Evolutionary conservation across 2,329 filamentous ascomycete species (phyloP), one percentile per base, ranked within the genome.

Genomic region (Trichoderma brevicompactum): DNA sequence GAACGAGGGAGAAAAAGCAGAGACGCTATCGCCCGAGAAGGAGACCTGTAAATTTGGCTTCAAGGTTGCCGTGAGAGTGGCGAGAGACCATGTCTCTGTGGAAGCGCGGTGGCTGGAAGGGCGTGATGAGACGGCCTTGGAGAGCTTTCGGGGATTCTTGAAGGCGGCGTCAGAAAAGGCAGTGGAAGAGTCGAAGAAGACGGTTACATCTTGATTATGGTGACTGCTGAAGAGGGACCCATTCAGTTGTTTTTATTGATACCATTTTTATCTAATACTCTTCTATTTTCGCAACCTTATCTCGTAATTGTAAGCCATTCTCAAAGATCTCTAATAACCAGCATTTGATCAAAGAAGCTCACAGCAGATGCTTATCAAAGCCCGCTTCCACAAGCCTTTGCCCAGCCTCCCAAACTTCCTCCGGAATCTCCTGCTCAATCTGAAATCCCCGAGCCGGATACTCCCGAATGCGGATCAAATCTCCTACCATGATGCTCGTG

Each of bases 71-170:
- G 72, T 88, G 23, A 79, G 75, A 2, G 74, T 80, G 1, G 72
- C 76, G 17, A 74, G 74, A 58, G 71, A 74, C 1, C 74, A 77
- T 17, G 79, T 88, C 0, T 76, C 74, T 2, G 78, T 90, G 5
- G 70, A 77, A 5, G 80, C 90, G 62, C 82, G 91, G 38, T 79
- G 77, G 94, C 73, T 92, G 0, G 88, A 92, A 71, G 94, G 95
- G 0, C 81, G 82, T 6, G 91, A 96, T 69, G 80, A 85, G 17
- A 82, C 88, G 0, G 73, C 95, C 0, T 97, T 94, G 76, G 91
- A 96, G 78, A 97, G 94, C 74, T 92, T 99, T 68, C 90, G 88
- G 67, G 93, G 92, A 0, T 92, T 94, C 80, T 69, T 96, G 50
- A 91, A 88, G 75, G 68, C 73, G 8, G 80, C 72, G 5, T 71